These are phyloP conservation scores for Cicer bijugum DNA, from an alignment of 306 rosid species.

Conservation along the genomic window DNA sequence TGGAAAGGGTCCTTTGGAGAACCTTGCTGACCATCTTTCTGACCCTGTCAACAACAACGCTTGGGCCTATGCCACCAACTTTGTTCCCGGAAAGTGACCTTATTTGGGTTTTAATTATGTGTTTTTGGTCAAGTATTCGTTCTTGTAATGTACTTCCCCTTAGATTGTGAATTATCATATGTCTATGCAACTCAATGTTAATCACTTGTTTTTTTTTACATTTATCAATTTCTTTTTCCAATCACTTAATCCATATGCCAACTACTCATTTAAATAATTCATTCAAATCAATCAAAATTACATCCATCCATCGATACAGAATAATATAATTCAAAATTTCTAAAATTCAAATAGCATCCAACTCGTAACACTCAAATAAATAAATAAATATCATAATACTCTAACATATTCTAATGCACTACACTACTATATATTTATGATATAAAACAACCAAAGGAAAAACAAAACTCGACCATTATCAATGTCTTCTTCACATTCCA, in stretches of 20 bases:
- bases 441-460: not conserved
- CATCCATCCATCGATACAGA: too few species aligned
- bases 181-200: slow-evolving; percentile 30
- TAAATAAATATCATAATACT: slow-evolving; percentile 1
- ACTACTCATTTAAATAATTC: too few species aligned
- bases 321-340: too few species aligned
- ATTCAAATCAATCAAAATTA: too few species aligned
- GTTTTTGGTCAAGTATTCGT: slow-evolving; percentile 7
- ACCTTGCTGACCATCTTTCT: slow-evolving; percentile 89
- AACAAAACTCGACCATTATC: slow-evolving; percentile 44
- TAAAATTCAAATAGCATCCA: too few species aligned
- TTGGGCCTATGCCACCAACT: slow-evolving; percentile 91
- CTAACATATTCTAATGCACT: not conserved
- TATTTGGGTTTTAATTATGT: slow-evolving; percentile 14
- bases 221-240: not conserved
- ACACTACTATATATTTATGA: not conserved
- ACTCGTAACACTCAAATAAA: too few species aligned
- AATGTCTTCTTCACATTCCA: slow-evolving; percentile 59
- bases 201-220: slow-evolving; percentile 14
- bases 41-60: slow-evolving; percentile 99
- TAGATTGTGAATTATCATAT: slow-evolving; percentile 47
- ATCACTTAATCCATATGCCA: not conserved
- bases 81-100: slow-evolving; percentile 91
- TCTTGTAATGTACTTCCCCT: slow-evolving; percentile 25
- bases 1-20: slow-evolving; percentile 87